These are phyloP conservation scores for Telfairia occidentalis DNA, from an alignment of 331 rosid species.

Conservation along the genomic window DNA sequence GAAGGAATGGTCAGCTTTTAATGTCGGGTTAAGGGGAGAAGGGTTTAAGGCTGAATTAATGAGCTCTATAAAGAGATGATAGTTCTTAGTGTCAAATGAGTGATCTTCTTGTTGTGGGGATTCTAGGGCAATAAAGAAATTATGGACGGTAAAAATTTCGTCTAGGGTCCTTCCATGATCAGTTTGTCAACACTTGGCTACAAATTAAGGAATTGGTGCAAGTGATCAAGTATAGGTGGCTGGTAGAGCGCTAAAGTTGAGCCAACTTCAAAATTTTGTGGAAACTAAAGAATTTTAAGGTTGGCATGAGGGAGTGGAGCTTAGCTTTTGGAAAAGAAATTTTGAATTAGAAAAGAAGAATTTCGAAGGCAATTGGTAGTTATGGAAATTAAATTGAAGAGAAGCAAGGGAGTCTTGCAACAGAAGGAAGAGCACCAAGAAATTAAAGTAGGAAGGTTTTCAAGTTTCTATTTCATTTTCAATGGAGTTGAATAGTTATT, in stretches of 20 bases:
- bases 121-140: neutral
- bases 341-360: neutral
- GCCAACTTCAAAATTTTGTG: neutral
- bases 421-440: neutral
- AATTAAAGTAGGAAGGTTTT: neutral
- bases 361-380: neutral
- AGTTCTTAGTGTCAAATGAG: neutral
- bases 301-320: neutral
- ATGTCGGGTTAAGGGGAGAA: too few relatives aligned
- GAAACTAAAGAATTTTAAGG: neutral
- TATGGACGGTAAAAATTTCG: neutral
- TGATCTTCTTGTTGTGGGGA: neutral
- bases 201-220: neutral
- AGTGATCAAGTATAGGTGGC: neutral
- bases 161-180: neutral
- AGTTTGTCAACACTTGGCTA: neutral
- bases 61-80: too few relatives aligned
- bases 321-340: neutral
- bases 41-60: too few relatives aligned
- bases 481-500: too few relatives aligned
- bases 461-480: too few relatives aligned
- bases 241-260: neutral
- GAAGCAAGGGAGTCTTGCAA: neutral
- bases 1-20: too few relatives aligned
- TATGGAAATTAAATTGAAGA: neutral